Evolutionary conservation across 1,284 basidiomycete species (phyloP).

Genomic region (Stereum hirsutum): DNA sequence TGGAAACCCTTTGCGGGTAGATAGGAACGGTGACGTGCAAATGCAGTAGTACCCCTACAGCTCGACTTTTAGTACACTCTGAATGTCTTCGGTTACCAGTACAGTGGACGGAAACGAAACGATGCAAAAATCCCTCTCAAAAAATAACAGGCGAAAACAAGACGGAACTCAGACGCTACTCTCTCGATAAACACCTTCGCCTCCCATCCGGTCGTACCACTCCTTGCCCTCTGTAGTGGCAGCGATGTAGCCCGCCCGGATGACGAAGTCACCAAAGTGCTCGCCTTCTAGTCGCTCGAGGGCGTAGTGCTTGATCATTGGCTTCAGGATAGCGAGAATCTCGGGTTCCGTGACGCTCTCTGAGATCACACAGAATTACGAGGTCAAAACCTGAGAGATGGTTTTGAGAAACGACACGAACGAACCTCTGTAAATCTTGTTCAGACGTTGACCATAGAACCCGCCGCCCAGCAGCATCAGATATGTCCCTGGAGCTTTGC

Average conservation of each 20-base stretch:
- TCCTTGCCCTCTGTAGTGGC: constrained; percentile 69
- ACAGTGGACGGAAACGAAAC: too few species aligned
- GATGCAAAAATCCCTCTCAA: too few species aligned
- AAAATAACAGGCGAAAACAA: too few species aligned
- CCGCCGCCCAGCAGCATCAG: constrained; percentile 95
- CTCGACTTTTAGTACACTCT: too few species aligned
- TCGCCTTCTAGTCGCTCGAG: constrained; percentile 86
- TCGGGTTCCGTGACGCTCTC: constrained; percentile 93
- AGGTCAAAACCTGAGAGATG: neutral
- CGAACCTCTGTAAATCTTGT: constrained; percentile 84
- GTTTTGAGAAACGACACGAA: constrained; percentile 4
- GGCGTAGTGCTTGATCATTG: constrained; percentile 93
- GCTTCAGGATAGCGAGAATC: constrained; percentile 82
- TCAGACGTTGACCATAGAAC: constrained; percentile 87
- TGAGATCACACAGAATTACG: constrained; percentile 19
- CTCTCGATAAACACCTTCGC: constrained; percentile 45
- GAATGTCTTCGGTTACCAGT: too few species aligned
- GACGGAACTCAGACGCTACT: too few species aligned
- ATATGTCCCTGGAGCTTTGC: constrained; percentile 92
- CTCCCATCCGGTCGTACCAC: constrained; percentile 79
- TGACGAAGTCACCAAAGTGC: constrained; percentile 93
- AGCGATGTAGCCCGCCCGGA: constrained; percentile 80
- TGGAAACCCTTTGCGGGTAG: too few species aligned
- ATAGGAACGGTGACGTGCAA: too few species aligned
- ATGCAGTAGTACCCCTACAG: too few species aligned